phyloP scores from a whole-genome alignment of 768 basidiomycete species.

The Calocera viscosa region DNA sequence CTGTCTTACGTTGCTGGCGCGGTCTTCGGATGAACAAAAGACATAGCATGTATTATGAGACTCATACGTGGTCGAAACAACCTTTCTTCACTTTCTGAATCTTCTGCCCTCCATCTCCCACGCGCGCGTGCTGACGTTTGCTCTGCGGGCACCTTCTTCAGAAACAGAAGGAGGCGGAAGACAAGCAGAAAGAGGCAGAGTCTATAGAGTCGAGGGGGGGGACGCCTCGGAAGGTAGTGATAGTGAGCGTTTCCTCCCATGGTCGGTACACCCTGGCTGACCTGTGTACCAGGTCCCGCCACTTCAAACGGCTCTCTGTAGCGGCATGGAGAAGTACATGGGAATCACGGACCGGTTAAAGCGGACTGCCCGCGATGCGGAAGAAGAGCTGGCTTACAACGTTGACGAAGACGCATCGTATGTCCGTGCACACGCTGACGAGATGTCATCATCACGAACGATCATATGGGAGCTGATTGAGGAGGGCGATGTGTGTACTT shows the following conservation, averaged over 20 bases:
- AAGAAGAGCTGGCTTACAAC: conserved; percentile 39
- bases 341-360: conserved; percentile 35
- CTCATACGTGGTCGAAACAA: conserved; percentile 54
- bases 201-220: too few relatives aligned
- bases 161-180: too few relatives aligned
- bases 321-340: conserved; percentile 70
- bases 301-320: conserved; percentile 55
- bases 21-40: conserved; percentile 24
- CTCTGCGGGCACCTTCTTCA: too few relatives aligned
- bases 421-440: conserved; percentile 41
- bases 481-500: conserved; percentile 47
- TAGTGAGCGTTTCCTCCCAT: too few relatives aligned
- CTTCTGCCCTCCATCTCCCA: too few relatives aligned
- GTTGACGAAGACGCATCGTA: conserved; percentile 52
- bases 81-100: conserved; percentile 52
- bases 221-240: too few relatives aligned
- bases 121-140: too few relatives aligned
- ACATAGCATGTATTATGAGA: conserved; percentile 92
- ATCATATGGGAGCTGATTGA: conserved; percentile 68
- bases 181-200: too few relatives aligned
- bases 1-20: conserved; percentile 12
- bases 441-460: conserved; percentile 53
- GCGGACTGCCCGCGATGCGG: neutral
- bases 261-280: too few relatives aligned
- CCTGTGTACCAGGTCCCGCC: too few relatives aligned